A percentile compares a stretch with the other conserved stretches of the same genome.
These are phyloP conservation scores for Metarhizium rileyi DNA, from an alignment of 2,329 filamentous ascomycete species.

Conservation along the genomic window DNA sequence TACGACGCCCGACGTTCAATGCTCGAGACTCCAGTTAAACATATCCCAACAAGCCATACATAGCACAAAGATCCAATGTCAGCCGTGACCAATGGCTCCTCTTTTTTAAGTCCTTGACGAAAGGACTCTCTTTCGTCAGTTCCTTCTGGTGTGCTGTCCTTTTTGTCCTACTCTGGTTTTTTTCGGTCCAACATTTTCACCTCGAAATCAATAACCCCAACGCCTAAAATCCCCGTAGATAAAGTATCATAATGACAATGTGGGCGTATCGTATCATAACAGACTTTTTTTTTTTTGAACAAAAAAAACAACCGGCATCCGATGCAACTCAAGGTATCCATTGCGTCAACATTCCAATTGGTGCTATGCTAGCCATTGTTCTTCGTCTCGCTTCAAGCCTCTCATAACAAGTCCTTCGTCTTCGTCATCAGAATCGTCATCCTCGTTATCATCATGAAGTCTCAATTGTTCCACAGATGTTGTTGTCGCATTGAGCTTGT, in stretches of 20 bases:
- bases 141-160: neutral
- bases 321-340: slow-evolving; percentile 4
- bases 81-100: neutral
- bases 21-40: neutral
- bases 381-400: slow-evolving; percentile 45
- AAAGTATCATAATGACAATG: neutral
- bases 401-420: slow-evolving; percentile 51
- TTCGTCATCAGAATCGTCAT: slow-evolving; percentile 39
- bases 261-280: neutral
- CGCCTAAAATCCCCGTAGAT: neutral
- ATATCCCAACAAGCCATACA: neutral
- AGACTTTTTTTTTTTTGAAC: too few relatives aligned
- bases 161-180: neutral
- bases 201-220: neutral
- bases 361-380: slow-evolving; percentile 46
- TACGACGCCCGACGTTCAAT: neutral
- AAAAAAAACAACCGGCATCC: too few relatives aligned
- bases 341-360: neutral
- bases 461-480: slow-evolving; percentile 28
- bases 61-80: neutral
- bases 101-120: neutral
- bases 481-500: slow-evolving; percentile 24
- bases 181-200: neutral
- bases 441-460: slow-evolving; percentile 32
- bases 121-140: neutral